phyloP scores from a whole-genome alignment of 352 stramenopile genomes.

The Globisporangium spinosum region DNA sequence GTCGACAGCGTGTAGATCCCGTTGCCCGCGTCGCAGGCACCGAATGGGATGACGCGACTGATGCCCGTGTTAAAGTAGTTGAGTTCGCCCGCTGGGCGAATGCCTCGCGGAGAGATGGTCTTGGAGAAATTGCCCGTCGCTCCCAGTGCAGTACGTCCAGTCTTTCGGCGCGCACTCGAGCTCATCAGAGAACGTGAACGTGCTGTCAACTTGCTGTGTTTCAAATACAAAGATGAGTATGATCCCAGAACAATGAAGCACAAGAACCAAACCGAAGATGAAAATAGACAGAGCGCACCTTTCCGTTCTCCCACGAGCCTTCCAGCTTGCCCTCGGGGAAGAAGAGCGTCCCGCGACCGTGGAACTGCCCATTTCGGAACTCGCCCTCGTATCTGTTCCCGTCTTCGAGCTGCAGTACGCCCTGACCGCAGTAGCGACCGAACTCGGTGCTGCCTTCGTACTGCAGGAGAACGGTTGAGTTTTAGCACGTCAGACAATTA shows the following conservation, averaged over 20 bases:
- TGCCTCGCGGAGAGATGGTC: slow-evolving; percentile 46
- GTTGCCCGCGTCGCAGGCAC: slow-evolving; percentile 73
- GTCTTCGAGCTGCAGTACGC: slow-evolving; percentile 50
- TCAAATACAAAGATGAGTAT: background rate
- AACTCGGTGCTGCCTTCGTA: slow-evolving; percentile 59
- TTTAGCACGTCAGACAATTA: background rate
- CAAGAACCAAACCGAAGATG: background rate
- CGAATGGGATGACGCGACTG: slow-evolving; percentile 56
- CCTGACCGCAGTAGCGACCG: slow-evolving; percentile 55
- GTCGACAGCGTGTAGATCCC: slow-evolving; percentile 70
- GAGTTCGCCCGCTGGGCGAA: slow-evolving; percentile 52
- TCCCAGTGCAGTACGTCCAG: slow-evolving; percentile 63
- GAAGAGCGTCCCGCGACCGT: slow-evolving; percentile 67
- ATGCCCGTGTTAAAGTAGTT: slow-evolving; percentile 74
- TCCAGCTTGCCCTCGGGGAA: slow-evolving; percentile 68
- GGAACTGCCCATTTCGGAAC: slow-evolving; percentile 77
- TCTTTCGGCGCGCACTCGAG: slow-evolving; percentile 55
- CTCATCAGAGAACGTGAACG: slow-evolving; percentile 75
- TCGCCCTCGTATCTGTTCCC: slow-evolving; percentile 77
- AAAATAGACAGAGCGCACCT: slow-evolving; percentile 26
- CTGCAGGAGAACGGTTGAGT: slow-evolving; percentile 18
- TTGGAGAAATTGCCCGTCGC: slow-evolving; percentile 67
- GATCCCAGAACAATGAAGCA: background rate
- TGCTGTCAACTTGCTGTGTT: slow-evolving; percentile 63
- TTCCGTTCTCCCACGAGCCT: slow-evolving; percentile 62